Base-by-base conservation (phyloP, 306 rosid species). In the Trifolium fragiferum region DNA sequence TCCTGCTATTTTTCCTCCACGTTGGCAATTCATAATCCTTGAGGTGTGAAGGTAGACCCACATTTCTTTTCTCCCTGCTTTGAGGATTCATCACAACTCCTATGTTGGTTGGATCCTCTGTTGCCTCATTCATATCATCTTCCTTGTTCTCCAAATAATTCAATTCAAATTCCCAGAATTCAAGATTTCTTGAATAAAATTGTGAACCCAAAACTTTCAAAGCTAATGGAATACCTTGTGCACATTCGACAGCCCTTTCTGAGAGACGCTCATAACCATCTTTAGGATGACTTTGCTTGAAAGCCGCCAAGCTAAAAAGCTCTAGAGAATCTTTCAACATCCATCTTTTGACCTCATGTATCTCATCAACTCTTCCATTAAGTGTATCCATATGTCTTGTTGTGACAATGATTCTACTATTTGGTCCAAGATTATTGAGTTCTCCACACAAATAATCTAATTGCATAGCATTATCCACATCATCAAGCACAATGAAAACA, bases 261-360 rank as follows among this genome's bases (percentile, higher is more conserved):
- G 76, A 19, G 0, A 82, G 30, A 7, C 37, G 11, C 67, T 77
- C 54, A 33, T 59, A 77, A 15, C 68, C 79, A 5, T 2, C 14
- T 6, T 57, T 10, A 0, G 74, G 71, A 19, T 20, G 37, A 1
- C 11, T 55, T 49, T 66, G 10, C 2, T 43, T 25, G 32, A 76
- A 82, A n/a, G 85, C 85, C 10, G 13, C 18, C 7, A 44, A 15
- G 50, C 38, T 38, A 9, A 80, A 80, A 20, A 80, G 80, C 32
- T 51, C 1, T 0, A 68, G 37, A 3, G 80, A 81, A 21, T 40
- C 16, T 2, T 10, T 7, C 5, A 16, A 8, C 8, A 1, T 12
- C 78, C 70, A 57, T 65, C 12, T 16, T 10, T 8, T 25, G 9
- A 74, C 53, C 35, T 65, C 13, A 10, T 68, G 27, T 40, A 75